These are phyloP conservation scores for Diaporthe caulivora DNA, from an alignment of 2,329 filamentous ascomycete species.

Conservation along the genomic window DNA sequence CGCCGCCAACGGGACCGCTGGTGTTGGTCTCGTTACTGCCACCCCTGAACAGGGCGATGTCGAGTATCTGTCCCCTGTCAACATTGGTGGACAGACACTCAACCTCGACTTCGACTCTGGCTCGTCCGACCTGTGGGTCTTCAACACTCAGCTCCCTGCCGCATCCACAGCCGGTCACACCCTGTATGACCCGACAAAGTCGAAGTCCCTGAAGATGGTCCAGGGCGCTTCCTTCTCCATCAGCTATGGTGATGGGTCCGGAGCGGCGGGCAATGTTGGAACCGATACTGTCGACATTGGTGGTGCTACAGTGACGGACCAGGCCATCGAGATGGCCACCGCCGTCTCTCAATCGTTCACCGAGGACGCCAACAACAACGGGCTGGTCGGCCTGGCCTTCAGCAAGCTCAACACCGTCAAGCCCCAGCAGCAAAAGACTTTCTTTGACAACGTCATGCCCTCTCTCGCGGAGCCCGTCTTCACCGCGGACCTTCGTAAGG, in stretches of 20 bases:
- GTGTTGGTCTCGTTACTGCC: conserved; percentile 71
- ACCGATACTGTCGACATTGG: conserved; percentile 77
- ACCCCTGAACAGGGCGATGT: conserved; percentile 74
- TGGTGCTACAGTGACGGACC: conserved; percentile 69
- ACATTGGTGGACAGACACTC: conserved; percentile 76
- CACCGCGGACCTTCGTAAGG: conserved; percentile 75
- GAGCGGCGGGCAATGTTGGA: conserved; percentile 73
- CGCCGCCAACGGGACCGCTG: conserved; percentile 42
- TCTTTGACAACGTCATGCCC: conserved; percentile 78
- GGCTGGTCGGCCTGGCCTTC: conserved; percentile 78
- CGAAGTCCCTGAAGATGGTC: conserved; percentile 49
- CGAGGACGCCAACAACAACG: conserved; percentile 71
- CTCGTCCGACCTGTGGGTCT: conserved; percentile 81
- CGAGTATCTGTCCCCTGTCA: conserved; percentile 78
- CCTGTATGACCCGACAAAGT: conserved; percentile 53
- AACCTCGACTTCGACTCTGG: conserved; percentile 83
- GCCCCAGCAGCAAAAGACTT: conserved; percentile 75
- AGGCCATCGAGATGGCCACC: conserved; percentile 77
- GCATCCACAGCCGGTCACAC: conserved; percentile 61
- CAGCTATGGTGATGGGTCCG: conserved; percentile 77
- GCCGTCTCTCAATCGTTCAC: conserved; percentile 69
- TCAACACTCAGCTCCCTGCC: conserved; percentile 70
- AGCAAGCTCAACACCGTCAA: conserved; percentile 73
- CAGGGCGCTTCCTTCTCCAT: conserved; percentile 69
- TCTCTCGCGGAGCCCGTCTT: conserved; percentile 75